Conservation (phyloP, 1,284 basidiomycete species). For the Cystobasidiaceae sp. region DNA sequence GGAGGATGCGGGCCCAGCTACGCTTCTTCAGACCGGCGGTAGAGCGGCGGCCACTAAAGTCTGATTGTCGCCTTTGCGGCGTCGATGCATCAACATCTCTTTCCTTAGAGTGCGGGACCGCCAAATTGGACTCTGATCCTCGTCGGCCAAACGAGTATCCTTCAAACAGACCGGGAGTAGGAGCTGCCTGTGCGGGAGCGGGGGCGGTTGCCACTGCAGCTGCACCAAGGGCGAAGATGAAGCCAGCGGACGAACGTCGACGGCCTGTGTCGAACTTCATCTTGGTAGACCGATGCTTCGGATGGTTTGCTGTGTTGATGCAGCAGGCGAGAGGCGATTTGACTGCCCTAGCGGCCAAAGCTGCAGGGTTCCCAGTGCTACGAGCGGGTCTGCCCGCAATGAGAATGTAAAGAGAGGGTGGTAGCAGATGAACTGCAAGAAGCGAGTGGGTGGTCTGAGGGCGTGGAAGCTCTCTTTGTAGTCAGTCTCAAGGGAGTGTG, state of each 20-base stretch:
- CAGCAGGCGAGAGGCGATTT: neutral
- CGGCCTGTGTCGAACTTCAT: constrained; percentile 12
- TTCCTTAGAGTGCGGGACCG: neutral
- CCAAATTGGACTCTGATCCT: constrained; percentile 1
- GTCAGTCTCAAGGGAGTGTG: neutral
- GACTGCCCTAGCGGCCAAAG: neutral
- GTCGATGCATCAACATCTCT: neutral
- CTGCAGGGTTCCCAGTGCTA: too few species aligned
- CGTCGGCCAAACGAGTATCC: constrained; percentile 11
- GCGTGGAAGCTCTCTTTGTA: too few species aligned
- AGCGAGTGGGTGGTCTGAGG: constrained; percentile 5
- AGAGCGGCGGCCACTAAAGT: too few species aligned
- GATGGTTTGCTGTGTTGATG: neutral
- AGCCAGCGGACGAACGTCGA: constrained; percentile 17
- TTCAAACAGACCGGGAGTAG: neutral
- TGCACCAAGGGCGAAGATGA: constrained; percentile 20
- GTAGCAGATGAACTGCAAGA: neutral
- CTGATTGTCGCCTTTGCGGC: neutral
- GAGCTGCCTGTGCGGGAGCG: neutral
- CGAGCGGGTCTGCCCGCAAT: too few species aligned
- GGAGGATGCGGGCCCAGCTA: constrained; percentile 12
- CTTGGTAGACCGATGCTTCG: neutral
- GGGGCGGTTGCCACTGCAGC: constrained; percentile 15
- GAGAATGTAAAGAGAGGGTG: neutral
- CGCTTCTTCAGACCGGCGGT: too few species aligned